A percentile compares a stretch with the other conserved stretches of the same genome.
Evolutionary conservation across 352 stramenopile genomes (phyloP).

Genomic region (Globisporangium middletonii): DNA sequence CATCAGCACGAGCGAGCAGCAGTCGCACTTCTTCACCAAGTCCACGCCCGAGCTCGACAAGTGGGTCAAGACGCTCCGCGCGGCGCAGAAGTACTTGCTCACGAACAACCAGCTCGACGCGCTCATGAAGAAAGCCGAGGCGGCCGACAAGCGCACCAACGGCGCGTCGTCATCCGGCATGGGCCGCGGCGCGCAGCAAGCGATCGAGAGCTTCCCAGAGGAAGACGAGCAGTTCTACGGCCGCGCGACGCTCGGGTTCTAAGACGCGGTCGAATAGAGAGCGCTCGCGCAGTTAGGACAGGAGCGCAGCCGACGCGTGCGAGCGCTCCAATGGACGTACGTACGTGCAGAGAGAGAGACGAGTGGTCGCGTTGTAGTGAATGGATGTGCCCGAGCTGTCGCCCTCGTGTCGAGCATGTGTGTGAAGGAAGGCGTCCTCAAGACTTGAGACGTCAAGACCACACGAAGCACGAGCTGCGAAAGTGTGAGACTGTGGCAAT

Average conservation of each 20-base stretch:
- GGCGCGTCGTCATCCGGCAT: not conserved
- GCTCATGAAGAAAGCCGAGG: constrained; percentile 23
- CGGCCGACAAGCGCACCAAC: constrained; percentile 15
- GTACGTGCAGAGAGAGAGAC: not conserved
- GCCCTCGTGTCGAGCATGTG: not conserved
- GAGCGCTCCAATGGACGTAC: not conserved
- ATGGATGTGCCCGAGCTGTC: not conserved
- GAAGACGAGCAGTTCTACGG: constrained; percentile 82
- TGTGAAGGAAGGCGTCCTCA: no score
- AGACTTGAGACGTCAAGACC: no score
- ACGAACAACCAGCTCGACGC: constrained; percentile 32
- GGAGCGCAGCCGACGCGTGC: no score
- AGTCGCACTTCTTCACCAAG: constrained; percentile 85
- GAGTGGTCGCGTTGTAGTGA: constrained; percentile 1
- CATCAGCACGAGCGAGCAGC: constrained; percentile 73
- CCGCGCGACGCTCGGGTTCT: constrained; percentile 77
- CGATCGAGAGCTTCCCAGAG: constrained; percentile 30
- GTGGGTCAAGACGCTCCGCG: constrained; percentile 77
- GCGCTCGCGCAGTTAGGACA: not conserved
- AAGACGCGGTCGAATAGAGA: constrained; percentile 16
- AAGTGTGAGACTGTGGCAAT: no score
- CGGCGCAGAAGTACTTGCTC: constrained; percentile 58
- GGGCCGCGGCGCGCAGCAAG: constrained; percentile 18
- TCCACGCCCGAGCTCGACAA: constrained; percentile 59
- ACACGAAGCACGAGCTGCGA: no score